Evolutionary conservation across 2,329 filamentous ascomycete genomes (phyloP).

Genomic region (Penicillium sp.): DNA sequence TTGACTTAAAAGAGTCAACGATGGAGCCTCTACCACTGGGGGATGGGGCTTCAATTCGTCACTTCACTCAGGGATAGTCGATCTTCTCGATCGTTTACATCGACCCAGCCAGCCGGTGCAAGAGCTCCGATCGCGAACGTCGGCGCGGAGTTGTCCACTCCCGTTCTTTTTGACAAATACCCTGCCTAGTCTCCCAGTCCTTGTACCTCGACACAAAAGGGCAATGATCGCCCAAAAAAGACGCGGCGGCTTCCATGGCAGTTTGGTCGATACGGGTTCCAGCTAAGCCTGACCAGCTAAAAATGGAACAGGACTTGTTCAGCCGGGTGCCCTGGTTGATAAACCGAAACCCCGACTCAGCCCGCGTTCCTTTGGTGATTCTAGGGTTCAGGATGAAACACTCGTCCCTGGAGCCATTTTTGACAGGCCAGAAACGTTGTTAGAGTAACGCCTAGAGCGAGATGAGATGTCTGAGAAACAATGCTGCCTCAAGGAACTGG

Average conservation of each 20-base stretch:
- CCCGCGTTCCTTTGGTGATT: neutral
- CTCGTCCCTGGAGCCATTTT: neutral
- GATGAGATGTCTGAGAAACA: neutral
- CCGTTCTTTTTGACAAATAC: slow-evolving; percentile 17
- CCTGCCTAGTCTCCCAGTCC: neutral
- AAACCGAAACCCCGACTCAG: slow-evolving; percentile 1
- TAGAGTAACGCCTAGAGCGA: neutral
- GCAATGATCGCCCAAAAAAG: slow-evolving; percentile 15
- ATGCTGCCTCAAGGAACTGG: neutral
- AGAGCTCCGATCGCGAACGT: slow-evolving; percentile 11
- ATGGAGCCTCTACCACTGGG: slow-evolving; percentile 11
- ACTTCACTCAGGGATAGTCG: neutral
- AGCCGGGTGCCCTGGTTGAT: neutral
- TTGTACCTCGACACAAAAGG: neutral
- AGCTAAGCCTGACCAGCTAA: no score
- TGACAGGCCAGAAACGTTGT: slow-evolving; percentile 1
- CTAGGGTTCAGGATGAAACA: neutral
- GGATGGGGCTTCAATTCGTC: neutral
- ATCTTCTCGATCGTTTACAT: slow-evolving; percentile 16
- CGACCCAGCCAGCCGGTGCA: slow-evolving; percentile 9
- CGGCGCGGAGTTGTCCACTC: neutral
- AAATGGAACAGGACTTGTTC: no score
- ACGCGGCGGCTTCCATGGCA: slow-evolving; percentile 2
- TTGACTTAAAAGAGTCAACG: slow-evolving; percentile 1
- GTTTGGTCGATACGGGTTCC: neutral